Base-by-base conservation (phyloP, 2,329 filamentous ascomycete genomes). In the Ophiostoma populinum region DNA sequence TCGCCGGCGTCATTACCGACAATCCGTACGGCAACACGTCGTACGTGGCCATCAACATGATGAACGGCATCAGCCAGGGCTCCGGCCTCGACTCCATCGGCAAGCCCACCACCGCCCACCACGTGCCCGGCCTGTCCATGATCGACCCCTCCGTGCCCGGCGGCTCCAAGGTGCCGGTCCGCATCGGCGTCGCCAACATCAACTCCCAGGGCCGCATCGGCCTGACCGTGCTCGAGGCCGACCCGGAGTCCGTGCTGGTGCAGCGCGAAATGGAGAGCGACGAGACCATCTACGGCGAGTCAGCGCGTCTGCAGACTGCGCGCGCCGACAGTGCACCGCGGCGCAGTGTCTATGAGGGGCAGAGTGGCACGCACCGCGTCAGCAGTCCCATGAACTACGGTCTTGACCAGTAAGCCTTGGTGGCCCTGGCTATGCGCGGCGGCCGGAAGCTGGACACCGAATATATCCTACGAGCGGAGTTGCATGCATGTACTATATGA, bases 91-190 rank as follows among this genome's bases (percentile, higher is more conserved):
- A 32, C 30, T 32, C 20, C 8, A 20, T 13, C n/a, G 20, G 18
- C 13, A 10, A 20, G n/a, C 16, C 30, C 9, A 13, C 9, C 8
- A 5, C 11, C 4, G 21, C 18, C 19, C 22, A 20, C 31, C 22
- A 18, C 22, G 41, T 52, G 35, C 36, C 50, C 12, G 55, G 55
- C 27, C 51, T 66, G 24, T 46, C 47, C 28, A 47, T 54, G 20
- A 30, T 70, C 25, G 63, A 72, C 40, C 60, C 62, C 4, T 51
- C 51, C 7, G 54, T 60, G 3, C 45, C 45, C 20, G 70, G 70
- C 38, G 70, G 70, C 24, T 53, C 59, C 41, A 75, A 74, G 56
- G 44, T 64, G 6, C 70, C 61, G 47, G 57, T 69, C 25, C 56
- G 61, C 36, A 53, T 64, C 4, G 42, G 49, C 16, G 51, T 50